These are phyloP conservation scores for Drechmeria coniospora DNA, from an alignment of 2,329 filamentous ascomycete genomes.

Conservation along the genomic window DNA sequence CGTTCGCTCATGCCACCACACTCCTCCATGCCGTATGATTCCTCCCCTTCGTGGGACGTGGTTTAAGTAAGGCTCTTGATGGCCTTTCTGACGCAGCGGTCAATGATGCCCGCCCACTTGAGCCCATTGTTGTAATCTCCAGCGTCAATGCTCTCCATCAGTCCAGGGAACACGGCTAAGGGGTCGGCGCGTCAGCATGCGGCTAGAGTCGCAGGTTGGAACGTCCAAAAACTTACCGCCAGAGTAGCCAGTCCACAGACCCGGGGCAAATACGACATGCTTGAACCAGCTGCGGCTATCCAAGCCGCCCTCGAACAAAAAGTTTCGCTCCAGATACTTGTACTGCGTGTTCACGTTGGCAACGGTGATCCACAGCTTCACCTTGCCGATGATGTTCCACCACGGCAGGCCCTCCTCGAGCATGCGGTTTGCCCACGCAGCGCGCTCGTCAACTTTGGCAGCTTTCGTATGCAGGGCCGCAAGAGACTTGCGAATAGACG, in stretches of 20 bases:
- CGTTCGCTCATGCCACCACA: too few relatives aligned
- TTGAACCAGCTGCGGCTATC: slow-evolving; percentile 83
- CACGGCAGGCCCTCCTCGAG: slow-evolving; percentile 47
- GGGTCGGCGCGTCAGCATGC: slow-evolving; percentile 1
- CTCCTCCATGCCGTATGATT: too few relatives aligned
- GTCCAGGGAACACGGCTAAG: slow-evolving; percentile 44
- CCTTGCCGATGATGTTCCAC: slow-evolving; percentile 60
- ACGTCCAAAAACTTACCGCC: slow-evolving; percentile 37
- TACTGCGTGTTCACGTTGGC: slow-evolving; percentile 62
- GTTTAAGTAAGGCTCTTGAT: slow-evolving; percentile 20
- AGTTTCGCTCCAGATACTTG: slow-evolving; percentile 68
- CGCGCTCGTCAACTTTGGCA: slow-evolving; percentile 27
- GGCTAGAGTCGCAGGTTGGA: neutral
- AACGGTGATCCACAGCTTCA: slow-evolving; percentile 48
- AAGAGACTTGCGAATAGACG: slow-evolving; percentile 22
- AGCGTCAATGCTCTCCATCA: slow-evolving; percentile 46
- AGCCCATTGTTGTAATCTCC: slow-evolving; percentile 41
- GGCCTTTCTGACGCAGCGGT: slow-evolving; percentile 31
- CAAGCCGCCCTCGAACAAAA: slow-evolving; percentile 60
- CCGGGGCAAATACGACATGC: slow-evolving; percentile 85
- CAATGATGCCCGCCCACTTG: slow-evolving; percentile 45
- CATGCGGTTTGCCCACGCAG: slow-evolving; percentile 26
- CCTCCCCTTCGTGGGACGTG: too few relatives aligned
- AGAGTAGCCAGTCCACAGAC: slow-evolving; percentile 80
- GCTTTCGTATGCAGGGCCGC: slow-evolving; percentile 23